These are phyloP conservation scores for Melastoma malabathricum DNA, from an alignment of 345 rosid species.

Conservation along the genomic window DNA sequence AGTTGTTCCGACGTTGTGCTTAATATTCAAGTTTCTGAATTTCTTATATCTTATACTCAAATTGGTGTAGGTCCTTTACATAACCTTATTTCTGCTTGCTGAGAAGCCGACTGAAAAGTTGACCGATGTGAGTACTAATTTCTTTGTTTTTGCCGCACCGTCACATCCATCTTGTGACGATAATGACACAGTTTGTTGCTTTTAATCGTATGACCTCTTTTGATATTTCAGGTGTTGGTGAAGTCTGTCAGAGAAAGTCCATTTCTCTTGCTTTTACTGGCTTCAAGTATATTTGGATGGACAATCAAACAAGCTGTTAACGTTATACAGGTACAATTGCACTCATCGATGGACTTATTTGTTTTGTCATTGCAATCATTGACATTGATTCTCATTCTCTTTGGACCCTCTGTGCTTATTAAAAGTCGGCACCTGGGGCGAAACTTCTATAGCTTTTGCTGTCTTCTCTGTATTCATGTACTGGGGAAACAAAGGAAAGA, in stretches of 20 bases:
- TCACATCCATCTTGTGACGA: too few relatives aligned
- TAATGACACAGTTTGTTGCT: too few relatives aligned
- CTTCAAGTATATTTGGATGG: slow-evolving; percentile 68
- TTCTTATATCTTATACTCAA: neutral
- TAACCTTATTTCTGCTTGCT: slow-evolving; percentile 54
- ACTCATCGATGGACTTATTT: neutral
- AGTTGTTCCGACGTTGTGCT: too few relatives aligned
- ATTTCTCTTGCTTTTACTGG: slow-evolving; percentile 35
- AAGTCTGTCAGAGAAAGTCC: slow-evolving; percentile 30
- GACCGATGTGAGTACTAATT: slow-evolving; percentile 25
- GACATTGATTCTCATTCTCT: neutral
- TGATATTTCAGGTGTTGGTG: slow-evolving; percentile 34
- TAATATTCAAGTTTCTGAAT: neutral
- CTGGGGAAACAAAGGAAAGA: too few relatives aligned
- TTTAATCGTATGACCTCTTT: neutral
- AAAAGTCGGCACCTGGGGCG: too few relatives aligned
- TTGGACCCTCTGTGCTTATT: too few relatives aligned
- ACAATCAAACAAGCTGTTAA: slow-evolving; percentile 66
- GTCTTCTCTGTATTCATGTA: too few relatives aligned
- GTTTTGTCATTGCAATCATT: neutral
- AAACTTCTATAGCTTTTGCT: too few relatives aligned
- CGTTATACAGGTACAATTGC: slow-evolving; percentile 56
- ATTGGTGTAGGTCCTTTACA: slow-evolving; percentile 61
- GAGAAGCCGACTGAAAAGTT: slow-evolving; percentile 45
- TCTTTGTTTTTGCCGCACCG: too few relatives aligned